Conservation (phyloP, 495 filamentous ascomycete species). For the Penicillium waksmanii region DNA sequence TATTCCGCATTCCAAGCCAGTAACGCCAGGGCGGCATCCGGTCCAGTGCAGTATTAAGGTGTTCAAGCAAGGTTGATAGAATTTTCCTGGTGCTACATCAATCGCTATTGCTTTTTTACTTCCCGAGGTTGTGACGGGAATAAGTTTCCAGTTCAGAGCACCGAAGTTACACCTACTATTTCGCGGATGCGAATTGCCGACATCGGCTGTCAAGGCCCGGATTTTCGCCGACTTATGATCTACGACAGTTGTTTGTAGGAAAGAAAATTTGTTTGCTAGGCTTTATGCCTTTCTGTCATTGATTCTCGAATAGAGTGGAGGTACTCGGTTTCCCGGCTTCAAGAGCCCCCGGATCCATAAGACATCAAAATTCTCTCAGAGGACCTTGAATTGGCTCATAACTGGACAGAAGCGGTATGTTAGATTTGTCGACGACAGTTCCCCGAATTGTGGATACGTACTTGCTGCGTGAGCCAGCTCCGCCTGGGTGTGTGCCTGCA, state of each 20-base stretch:
- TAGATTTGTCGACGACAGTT: not conserved
- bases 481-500: constrained; percentile 20
- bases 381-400: constrained; percentile 22
- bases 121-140: not conserved
- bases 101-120: not conserved
- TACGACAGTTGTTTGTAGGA: not conserved
- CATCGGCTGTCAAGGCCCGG: not conserved
- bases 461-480: constrained; percentile 24
- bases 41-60: too few relatives aligned
- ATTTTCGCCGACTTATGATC: not conserved
- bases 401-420: constrained; percentile 6
- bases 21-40: too few relatives aligned
- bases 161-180: not conserved
- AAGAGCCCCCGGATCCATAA: not conserved
- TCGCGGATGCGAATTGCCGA: not conserved
- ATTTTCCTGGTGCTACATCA: too few relatives aligned
- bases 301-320: constrained; percentile 6
- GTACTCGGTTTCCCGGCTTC: constrained; percentile 1
- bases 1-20: too few relatives aligned
- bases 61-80: too few relatives aligned
- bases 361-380: constrained; percentile 1
- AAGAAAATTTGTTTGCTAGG: not conserved
- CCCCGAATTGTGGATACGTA: constrained; percentile 12
- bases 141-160: not conserved
- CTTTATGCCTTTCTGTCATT: not conserved